These are phyloP conservation scores for Hygrocybe punicea DNA, from an alignment of 768 basidiomycete genomes.

Conservation along the genomic window DNA sequence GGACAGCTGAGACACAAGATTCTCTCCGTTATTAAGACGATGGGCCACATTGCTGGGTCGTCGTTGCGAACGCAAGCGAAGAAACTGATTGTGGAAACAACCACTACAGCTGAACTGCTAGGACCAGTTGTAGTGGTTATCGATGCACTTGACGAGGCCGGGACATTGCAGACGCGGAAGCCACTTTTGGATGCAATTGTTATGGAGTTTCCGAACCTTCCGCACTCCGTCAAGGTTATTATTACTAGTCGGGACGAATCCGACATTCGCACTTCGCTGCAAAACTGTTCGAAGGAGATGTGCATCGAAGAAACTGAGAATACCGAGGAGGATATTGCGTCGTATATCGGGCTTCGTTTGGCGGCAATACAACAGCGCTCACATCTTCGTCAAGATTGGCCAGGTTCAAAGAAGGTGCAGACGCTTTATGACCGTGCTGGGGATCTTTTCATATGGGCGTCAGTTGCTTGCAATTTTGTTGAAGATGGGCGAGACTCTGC, in stretches of 20 bases:
- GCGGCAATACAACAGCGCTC: neutral
- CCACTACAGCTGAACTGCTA: neutral
- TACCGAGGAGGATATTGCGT: constrained; percentile 1
- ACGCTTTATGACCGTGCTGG: too few relatives aligned
- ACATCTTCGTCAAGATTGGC: constrained; percentile 11
- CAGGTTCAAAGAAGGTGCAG: too few relatives aligned
- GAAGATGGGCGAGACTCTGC: neutral
- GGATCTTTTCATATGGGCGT: too few relatives aligned
- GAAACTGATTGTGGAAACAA: constrained; percentile 4
- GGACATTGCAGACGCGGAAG: neutral
- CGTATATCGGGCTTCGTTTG: neutral
- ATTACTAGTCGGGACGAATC: too few relatives aligned
- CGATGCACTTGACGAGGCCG: constrained; percentile 8
- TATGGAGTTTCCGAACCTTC: too few relatives aligned
- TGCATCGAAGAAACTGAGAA: too few relatives aligned
- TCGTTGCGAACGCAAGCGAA: constrained; percentile 3
- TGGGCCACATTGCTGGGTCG: constrained; percentile 1
- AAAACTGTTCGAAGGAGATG: too few relatives aligned
- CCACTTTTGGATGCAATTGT: too few relatives aligned
- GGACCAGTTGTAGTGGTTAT: too few relatives aligned
- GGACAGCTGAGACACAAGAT: neutral
- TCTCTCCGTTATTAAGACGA: neutral
- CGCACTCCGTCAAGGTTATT: too few relatives aligned
- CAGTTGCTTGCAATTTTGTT: constrained; percentile 18
- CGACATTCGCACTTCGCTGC: too few relatives aligned